Conservation (phyloP, 208 protist genomes). For the Leishmania braziliensis region DNA sequence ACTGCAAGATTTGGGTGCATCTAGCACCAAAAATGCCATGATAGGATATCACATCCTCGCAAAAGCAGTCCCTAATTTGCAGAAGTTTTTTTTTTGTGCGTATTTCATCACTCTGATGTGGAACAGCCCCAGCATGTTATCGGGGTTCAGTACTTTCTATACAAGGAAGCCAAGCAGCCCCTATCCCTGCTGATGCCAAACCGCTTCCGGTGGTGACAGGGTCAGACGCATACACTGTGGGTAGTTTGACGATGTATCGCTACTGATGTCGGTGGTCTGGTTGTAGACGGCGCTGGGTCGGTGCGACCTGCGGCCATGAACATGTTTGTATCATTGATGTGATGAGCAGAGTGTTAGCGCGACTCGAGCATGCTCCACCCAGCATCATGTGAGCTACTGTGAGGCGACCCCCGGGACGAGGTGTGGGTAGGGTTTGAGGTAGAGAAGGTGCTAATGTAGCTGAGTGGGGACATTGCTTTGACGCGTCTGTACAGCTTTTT, state of each 20-base stretch:
- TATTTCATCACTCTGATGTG: neutral
- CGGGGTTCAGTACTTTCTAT: neutral
- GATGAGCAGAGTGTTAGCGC: neutral
- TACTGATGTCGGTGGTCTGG: neutral
- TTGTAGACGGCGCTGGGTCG: neutral
- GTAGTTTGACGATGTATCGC: neutral
- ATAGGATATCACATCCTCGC: neutral
- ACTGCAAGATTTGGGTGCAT: neutral
- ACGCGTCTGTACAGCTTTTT: neutral
- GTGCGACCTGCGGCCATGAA: neutral
- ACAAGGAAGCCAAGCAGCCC: slow-evolving; percentile 4
- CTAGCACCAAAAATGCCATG: neutral
- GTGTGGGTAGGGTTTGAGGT: neutral
- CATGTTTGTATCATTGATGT: neutral
- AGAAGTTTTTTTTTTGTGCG: neutral
- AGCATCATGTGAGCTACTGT: neutral
- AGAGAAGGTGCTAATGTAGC: neutral
- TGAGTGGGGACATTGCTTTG: neutral
- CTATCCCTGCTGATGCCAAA: neutral
- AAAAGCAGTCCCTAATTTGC: neutral
- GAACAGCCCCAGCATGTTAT: neutral
- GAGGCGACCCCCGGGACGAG: neutral
- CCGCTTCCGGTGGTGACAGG: neutral
- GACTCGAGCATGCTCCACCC: neutral
- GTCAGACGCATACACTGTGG: neutral